Evolutionary conservation across 352 stramenopile species (phyloP).

Genomic region (Thalassiosira mediterranea): DNA sequence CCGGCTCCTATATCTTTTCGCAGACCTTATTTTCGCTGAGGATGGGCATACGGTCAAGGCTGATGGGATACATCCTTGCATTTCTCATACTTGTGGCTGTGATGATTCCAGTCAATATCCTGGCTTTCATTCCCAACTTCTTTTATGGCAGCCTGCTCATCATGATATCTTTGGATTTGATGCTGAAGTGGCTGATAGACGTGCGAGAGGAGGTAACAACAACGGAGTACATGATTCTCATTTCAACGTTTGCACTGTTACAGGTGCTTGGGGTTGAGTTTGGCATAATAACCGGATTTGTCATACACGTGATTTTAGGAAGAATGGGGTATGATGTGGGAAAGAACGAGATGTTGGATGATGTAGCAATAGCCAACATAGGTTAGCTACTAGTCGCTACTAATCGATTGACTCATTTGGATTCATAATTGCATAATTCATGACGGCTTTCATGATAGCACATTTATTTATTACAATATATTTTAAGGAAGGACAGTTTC

Average conservation of each 20-base stretch:
- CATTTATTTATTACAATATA: not conserved
- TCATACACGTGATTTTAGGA: slow-evolving; percentile 69
- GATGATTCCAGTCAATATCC: slow-evolving; percentile 91
- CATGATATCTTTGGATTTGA: slow-evolving; percentile 96
- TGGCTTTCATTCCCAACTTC: slow-evolving; percentile 94
- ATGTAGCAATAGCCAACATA: not conserved
- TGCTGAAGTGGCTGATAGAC: slow-evolving; percentile 94
- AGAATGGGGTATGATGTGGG: slow-evolving; percentile 55
- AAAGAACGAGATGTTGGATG: slow-evolving; percentile 9
- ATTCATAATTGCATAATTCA: not conserved
- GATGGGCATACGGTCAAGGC: slow-evolving; percentile 78
- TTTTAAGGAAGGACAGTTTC: too few relatives aligned
- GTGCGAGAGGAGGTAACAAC: slow-evolving; percentile 76
- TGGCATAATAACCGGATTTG: slow-evolving; percentile 92
- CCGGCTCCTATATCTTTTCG: slow-evolving; percentile 98
- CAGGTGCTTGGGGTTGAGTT: slow-evolving; percentile 94
- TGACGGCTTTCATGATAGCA: not conserved
- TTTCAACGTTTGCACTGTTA: slow-evolving; percentile 93
- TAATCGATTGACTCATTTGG: too few relatives aligned
- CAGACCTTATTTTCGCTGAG: slow-evolving; percentile 97
- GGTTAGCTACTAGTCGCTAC: slow-evolving; percentile 4
- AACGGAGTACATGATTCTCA: slow-evolving; percentile 92
- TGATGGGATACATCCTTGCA: slow-evolving; percentile 81
- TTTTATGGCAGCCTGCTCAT: slow-evolving; percentile 97
- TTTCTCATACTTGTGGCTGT: slow-evolving; percentile 78